phyloP scores from a whole-genome alignment of 225 moss, liverwort and hornwort genomes.

The Polytrichum formosum region DNA sequence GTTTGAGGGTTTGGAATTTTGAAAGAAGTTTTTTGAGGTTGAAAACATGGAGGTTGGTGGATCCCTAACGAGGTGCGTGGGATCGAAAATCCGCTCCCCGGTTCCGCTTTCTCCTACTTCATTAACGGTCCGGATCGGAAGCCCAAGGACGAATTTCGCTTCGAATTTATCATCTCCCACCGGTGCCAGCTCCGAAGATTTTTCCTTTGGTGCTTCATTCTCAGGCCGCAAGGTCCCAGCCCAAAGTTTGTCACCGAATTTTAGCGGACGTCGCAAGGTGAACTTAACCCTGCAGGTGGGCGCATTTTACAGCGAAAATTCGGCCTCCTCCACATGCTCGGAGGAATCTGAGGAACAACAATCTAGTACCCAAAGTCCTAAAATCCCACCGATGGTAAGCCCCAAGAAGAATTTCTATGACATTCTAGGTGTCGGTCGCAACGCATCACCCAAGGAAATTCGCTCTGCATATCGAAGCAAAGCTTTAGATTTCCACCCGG shows the following conservation, averaged over 20 bases:
- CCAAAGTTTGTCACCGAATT: constrained; percentile 2
- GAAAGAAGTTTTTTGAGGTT: no score
- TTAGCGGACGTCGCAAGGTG: background rate
- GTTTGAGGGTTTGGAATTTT: no score
- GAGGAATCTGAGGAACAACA: background rate
- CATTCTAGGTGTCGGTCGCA: constrained; percentile 2
- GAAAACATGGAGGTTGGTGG: no score
- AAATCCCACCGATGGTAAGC: background rate
- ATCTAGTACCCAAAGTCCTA: constrained; percentile 1
- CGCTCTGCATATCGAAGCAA: constrained; percentile 7
- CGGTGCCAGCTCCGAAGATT: background rate
- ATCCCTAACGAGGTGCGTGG: no score
- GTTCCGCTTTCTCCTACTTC: no score
- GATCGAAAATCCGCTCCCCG: no score
- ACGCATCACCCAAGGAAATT: constrained; percentile 6
- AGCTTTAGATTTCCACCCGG: constrained; percentile 11
- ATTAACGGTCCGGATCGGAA: no score
- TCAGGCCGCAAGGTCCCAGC: constrained; percentile 1
- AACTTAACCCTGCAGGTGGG: constrained; percentile 2
- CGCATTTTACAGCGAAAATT: constrained; percentile 2
- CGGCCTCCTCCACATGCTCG: background rate
- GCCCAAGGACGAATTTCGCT: no score
- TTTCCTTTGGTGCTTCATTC: background rate
- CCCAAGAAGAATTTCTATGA: constrained; percentile 6
- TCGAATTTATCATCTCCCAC: background rate